Base-by-base conservation (phyloP, 371 early-diverging fungal species). In the Lichtheimia ornata region DNA sequence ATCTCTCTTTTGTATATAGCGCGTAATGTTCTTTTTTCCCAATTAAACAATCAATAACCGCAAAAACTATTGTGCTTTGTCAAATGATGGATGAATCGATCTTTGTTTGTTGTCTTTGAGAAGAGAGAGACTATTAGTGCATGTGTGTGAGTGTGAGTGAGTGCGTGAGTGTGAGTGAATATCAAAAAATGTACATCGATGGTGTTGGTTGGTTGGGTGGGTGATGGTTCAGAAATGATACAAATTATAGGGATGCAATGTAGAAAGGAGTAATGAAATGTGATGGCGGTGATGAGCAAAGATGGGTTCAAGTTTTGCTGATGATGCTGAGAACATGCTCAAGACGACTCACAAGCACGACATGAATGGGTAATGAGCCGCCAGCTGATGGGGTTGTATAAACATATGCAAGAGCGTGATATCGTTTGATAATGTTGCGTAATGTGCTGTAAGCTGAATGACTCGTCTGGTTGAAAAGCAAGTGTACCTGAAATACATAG, bases 361-460 rank as follows among this genome's bases (percentile, higher is more conserved):
- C 44, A 53, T 86, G 86, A 30, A 78, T 59, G n/a, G 86, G 86
- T 52, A 86, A 59, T 54, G 81, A 77, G 47, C 82, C 83, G 13
- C 72, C 72, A 28, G 71, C 71, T 7, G 81, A 83, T 5, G 86
- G 81, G 49, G 80, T 72, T 22, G 76, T 57, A 40, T 78, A 80
- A 24, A 86, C 68, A 61, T 71, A 79, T 7, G 86, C 84, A 17
- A 86, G 59, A 24, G 84, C 81, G 59, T 86, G 81, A 50, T 79
- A 84, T 56, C 75, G 83, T 58, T 82, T 83, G 65, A 86, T 70
- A 53, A 83, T 83, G 54, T 83, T 82, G 6, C 86, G 75, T 27
- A 84, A 22, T 3, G 74, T 66, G 41, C 70, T 73, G 56, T 78
- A 75, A n/a, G 74, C 69, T 22, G 75, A 74, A 66, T 72, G 73